Percentiles rank a stretch among this genome's conserved stretches.
These are phyloP conservation scores for Globisporangium uncinulatum DNA, from an alignment of 352 stramenopile species.

Conservation along the genomic window DNA sequence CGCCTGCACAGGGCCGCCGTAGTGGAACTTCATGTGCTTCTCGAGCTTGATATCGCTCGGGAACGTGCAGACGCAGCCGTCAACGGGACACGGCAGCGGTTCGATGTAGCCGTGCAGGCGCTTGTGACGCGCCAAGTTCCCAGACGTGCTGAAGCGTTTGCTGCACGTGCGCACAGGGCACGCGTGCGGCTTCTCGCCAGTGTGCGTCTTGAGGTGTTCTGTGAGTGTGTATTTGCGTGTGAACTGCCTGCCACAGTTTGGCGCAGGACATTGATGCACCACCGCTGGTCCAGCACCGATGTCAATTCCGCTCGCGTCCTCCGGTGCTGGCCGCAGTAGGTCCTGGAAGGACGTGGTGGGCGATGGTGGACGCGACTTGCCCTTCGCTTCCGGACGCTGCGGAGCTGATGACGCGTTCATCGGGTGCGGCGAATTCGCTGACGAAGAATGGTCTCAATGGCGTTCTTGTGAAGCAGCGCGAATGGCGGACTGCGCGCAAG, in stretches of 20 bases:
- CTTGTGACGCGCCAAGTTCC: conserved; percentile 57
- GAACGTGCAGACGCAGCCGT: conserved; percentile 46
- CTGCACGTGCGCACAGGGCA: conserved; percentile 42
- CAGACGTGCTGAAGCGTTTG: conserved; percentile 47
- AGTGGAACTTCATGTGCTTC: conserved; percentile 66
- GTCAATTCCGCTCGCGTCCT: neutral
- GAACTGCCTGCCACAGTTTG: conserved; percentile 12
- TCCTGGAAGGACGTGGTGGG: conserved; percentile 8
- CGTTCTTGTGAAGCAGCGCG: too few species aligned
- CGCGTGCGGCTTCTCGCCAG: too few species aligned
- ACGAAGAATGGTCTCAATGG: too few species aligned
- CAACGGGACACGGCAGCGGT: conserved; percentile 27
- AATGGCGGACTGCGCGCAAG: too few species aligned
- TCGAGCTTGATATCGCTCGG: conserved; percentile 53
- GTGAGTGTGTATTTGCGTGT: conserved; percentile 49
- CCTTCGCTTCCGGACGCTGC: conserved; percentile 5
- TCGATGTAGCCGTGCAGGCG: too few species aligned
- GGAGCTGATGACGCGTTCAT: neutral
- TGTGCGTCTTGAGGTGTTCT: conserved; percentile 60
- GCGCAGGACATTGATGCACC: neutral
- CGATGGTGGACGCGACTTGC: conserved; percentile 12
- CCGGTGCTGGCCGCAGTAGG: conserved; percentile 1
- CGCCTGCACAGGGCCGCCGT: too few species aligned
- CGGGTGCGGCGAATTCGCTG: neutral
- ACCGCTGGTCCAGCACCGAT: neutral